Percentiles rank a stretch among this genome's conserved stretches.
phyloP scores from a whole-genome alignment of 768 basidiomycete species.

The Rickenella mellea region DNA sequence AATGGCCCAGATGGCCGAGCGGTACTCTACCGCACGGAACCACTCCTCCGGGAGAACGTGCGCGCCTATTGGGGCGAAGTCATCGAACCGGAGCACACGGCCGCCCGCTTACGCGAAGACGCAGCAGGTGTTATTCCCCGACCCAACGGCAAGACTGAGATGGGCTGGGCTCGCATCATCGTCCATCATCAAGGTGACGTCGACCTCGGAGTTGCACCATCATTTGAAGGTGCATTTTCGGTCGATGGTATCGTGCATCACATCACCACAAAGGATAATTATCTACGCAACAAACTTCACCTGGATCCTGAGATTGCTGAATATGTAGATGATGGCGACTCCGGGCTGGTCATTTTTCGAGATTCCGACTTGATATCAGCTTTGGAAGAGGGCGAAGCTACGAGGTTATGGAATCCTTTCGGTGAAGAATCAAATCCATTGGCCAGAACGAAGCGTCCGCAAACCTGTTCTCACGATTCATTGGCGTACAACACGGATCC shows the following conservation, averaged over 20 bases:
- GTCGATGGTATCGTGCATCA: conserved; percentile 60
- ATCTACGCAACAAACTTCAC: conserved; percentile 48
- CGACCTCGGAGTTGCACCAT: conserved; percentile 35
- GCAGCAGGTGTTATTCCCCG: conserved; percentile 40
- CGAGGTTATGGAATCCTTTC: conserved; percentile 13
- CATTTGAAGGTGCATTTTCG: conserved; percentile 72
- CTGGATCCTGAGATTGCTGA: conserved; percentile 43
- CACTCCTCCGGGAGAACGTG: conserved; percentile 54
- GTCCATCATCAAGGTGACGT: conserved; percentile 54
- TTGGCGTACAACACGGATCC: conserved; percentile 59
- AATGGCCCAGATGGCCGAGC: conserved; percentile 39
- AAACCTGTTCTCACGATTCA: conserved; percentile 62
- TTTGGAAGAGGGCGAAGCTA: conserved; percentile 34
- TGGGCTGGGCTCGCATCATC: conserved; percentile 76
- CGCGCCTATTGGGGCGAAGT: conserved; percentile 73
- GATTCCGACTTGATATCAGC: conserved; percentile 57
- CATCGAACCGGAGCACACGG: conserved; percentile 44
- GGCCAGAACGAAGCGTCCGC: conserved; percentile 14
- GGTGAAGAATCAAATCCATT: conserved; percentile 7
- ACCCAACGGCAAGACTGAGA: conserved; percentile 29
- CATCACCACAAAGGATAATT: conserved; percentile 61
- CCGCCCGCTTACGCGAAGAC: conserved; percentile 52
- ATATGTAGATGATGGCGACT: conserved; percentile 33
- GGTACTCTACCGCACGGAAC: conserved; percentile 42
- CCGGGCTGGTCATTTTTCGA: conserved; percentile 61